Percentiles rank a stretch among this genome's conserved stretches.
Evolutionary conservation across 306 rosid species (phyloP).

Genomic region (Inga oerstediana): DNA sequence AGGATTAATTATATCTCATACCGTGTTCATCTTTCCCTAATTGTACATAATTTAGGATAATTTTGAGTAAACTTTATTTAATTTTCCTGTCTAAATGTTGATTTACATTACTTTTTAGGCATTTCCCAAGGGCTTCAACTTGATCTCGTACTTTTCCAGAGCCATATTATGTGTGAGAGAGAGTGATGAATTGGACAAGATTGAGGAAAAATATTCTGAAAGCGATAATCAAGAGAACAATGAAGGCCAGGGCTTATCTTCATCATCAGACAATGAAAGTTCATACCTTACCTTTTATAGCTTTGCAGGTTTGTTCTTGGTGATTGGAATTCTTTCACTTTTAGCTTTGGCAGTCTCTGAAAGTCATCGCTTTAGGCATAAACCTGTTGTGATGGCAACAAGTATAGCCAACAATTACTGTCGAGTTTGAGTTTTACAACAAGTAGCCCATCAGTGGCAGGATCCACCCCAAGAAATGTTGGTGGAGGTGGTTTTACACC

Average conservation of each 20-base stretch:
- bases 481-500: not conserved
- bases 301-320: conserved; percentile 27
- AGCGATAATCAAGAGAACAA: not conserved
- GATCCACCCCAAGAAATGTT: not conserved
- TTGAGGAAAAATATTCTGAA: conserved; percentile 11
- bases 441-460: not conserved
- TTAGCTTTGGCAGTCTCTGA: conserved; percentile 25
- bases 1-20: too few relatives aligned
- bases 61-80: too few relatives aligned
- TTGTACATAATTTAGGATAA: too few relatives aligned
- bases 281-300: conserved; percentile 13
- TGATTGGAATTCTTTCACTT: conserved; percentile 7
- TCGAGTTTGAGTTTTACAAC: not conserved
- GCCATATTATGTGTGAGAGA: conserved; percentile 11
- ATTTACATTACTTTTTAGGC: conserved; percentile 2
- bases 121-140: conserved; percentile 2
- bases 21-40: too few relatives aligned
- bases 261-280: not conserved
- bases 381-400: not conserved
- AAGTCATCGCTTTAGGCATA: not conserved
- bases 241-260: not conserved
- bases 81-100: too few relatives aligned
- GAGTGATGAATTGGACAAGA: not conserved
- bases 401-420: not conserved
- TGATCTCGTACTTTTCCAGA: conserved; percentile 30